A percentile compares a stretch with the other conserved stretches of the same genome.
Conservation (phyloP, 257 asterid species). For the Avicennia marina region DNA sequence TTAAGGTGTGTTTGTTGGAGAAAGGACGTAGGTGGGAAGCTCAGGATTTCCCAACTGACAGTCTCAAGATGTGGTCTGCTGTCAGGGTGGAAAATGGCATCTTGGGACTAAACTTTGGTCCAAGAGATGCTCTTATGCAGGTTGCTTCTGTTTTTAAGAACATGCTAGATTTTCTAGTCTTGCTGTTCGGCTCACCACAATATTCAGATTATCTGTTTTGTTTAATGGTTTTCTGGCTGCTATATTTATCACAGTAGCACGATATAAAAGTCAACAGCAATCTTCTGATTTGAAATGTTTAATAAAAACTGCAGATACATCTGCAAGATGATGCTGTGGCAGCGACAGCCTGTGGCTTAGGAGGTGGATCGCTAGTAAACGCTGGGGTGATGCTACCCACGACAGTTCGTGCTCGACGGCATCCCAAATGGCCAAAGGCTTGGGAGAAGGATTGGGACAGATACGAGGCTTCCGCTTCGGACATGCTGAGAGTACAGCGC, state of each 20-base stretch:
- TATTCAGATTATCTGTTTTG: background rate
- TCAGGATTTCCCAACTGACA: constrained; percentile 39
- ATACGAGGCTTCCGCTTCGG: constrained; percentile 33
- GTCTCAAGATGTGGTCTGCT: constrained; percentile 28
- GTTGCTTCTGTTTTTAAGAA: constrained; percentile 9
- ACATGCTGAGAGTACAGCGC: constrained; percentile 37
- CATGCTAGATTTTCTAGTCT: too few relatives aligned
- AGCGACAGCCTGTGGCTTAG: constrained; percentile 48
- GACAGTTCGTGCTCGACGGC: constrained; percentile 31
- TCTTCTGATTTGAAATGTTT: too few relatives aligned
- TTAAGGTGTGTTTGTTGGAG: constrained; percentile 51
- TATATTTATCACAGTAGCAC: background rate
- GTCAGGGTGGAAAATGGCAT: constrained; percentile 28
- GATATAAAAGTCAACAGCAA: too few relatives aligned
- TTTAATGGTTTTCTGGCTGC: background rate
- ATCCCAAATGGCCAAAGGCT: constrained; percentile 45
- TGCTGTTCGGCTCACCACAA: too few relatives aligned
- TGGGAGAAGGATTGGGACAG: constrained; percentile 63
- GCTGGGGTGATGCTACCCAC: constrained; percentile 49
- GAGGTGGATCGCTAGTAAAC: constrained; percentile 59
- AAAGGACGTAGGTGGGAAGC: constrained; percentile 54
- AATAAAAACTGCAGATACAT: constrained; percentile 23
- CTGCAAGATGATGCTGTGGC: constrained; percentile 42
- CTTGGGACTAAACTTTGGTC: constrained; percentile 34
- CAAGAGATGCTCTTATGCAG: constrained; percentile 46